Percentiles rank a stretch among this genome's conserved stretches.
These are phyloP conservation scores for Pseudopithomyces maydicus DNA, from an alignment of 2,329 filamentous ascomycete species.

Conservation along the genomic window DNA sequence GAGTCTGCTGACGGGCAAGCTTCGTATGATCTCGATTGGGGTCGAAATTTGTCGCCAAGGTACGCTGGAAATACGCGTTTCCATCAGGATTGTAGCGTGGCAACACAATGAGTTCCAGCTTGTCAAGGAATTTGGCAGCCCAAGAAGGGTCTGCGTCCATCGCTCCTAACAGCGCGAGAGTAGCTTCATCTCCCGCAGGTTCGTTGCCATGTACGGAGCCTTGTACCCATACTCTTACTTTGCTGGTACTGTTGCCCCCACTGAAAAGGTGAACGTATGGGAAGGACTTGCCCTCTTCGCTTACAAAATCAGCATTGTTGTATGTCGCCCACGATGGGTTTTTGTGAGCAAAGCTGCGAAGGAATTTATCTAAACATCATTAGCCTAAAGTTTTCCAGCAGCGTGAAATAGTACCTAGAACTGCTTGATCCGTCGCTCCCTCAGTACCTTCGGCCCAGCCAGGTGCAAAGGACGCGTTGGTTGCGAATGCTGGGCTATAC, in stretches of 20 bases:
- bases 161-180: slow-evolving; percentile 42
- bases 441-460: not conserved
- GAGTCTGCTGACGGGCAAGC: slow-evolving; percentile 40
- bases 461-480: not conserved
- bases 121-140: slow-evolving; percentile 36
- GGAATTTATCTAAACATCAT: slow-evolving; percentile 24
- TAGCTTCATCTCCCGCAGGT: slow-evolving; percentile 44
- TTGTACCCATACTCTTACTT: slow-evolving; percentile 45
- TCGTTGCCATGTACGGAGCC: slow-evolving; percentile 46
- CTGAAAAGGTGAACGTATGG: slow-evolving; percentile 37
- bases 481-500: not conserved
- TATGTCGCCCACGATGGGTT: slow-evolving; percentile 41
- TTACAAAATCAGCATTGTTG: slow-evolving; percentile 29
- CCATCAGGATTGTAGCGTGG: slow-evolving; percentile 46
- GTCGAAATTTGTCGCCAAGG: slow-evolving; percentile 43
- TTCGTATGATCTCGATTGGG: slow-evolving; percentile 46
- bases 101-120: slow-evolving; percentile 41
- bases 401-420: not conserved
- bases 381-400: not conserved
- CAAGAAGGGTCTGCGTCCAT: slow-evolving; percentile 39
- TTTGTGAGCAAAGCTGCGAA: slow-evolving; percentile 32
- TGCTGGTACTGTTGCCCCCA: slow-evolving; percentile 22
- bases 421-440: not conserved
- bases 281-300: slow-evolving; percentile 41
- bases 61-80: slow-evolving; percentile 44